phyloP scores from a whole-genome alignment of 176 grass and related monocot genomes.

The Raddia guianensis region DNA sequence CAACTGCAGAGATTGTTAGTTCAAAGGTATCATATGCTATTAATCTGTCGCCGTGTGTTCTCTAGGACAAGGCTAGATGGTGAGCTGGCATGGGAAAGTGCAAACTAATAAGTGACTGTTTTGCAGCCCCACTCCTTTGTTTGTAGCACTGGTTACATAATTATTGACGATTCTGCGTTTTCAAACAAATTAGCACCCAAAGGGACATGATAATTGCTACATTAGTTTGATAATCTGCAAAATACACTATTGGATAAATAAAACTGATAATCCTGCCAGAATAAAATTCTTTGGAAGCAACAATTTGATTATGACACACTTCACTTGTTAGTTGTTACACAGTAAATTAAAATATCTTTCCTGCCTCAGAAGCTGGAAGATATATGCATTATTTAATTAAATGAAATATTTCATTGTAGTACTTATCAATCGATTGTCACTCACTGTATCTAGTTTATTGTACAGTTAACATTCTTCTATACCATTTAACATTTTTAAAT shows the following conservation, averaged over 20 bases:
- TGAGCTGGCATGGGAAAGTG: not conserved
- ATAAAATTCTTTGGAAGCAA: not conserved
- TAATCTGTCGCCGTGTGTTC: not conserved
- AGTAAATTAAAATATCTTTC: not conserved
- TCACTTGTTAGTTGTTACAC: not conserved
- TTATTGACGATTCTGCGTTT: not conserved
- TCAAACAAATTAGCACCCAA: not conserved
- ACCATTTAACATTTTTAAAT: not conserved
- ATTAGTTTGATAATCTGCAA: not conserved
- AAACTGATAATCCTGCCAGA: conserved; percentile 1
- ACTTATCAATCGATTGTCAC: not conserved
- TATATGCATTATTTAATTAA: not conserved
- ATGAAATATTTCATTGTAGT: not conserved
- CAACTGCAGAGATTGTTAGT: conserved; percentile 83
- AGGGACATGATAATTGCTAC: not conserved
- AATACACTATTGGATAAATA: not conserved
- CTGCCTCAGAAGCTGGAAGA: not conserved
- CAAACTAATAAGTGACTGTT: not conserved
- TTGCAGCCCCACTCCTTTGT: not conserved
- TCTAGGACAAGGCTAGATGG: not conserved
- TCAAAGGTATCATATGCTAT: conserved; percentile 66
- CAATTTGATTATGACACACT: not conserved
- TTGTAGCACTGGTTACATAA: not conserved
- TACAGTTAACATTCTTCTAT: not conserved
- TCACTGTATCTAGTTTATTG: not conserved